Base-by-base conservation (phyloP, 2,329 filamentous ascomycete species). In the Trichoderma lentiforme region DNA sequence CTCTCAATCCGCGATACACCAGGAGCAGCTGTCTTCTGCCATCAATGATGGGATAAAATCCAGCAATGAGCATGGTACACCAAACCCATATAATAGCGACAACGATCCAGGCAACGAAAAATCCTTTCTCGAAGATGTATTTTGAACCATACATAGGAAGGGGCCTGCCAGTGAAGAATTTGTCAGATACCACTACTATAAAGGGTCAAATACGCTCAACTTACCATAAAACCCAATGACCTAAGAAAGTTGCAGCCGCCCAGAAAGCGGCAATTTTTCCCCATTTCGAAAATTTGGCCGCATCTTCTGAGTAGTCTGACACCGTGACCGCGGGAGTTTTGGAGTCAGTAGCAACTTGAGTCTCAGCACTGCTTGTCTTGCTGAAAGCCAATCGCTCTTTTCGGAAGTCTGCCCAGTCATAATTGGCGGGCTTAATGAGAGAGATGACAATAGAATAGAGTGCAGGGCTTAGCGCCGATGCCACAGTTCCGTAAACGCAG, bases 31-130 rank as follows among this genome's bases (percentile, higher is more conserved):
- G 77, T 3, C 70, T 64, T 74, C 76, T 81, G 0, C 85, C 86
- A 72, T 87, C 85, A 6, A 86, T 76, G 2, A 88, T 79, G 0
- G 86, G 86, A 71, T 84, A 87, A 61, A 87, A 83, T 0, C 83
- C 84, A 0, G 83, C 83, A 15, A 87, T 77, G 0, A 88, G 76
- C 80, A 87, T 82, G 0, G 85, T 87, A 0, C 79, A 75, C 86
- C 86, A 88, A 3, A 87, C 81, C 86, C 86, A 88, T 34, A 88
- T 83, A 18, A 88, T 84, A 0, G 82, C 81, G 0, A 88, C 77
- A 0, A 85, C 80, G 1, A 88, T 76, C 86, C 86, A 88, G 0
- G 84, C 86, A 1, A 79, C 77, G 63, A 84, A 88, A 73, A 88
- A 88, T 39, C 77, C 77, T 70, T 84, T 83, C 2, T 79, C 79